phyloP scores from a whole-genome alignment of 169 alveolate species.

The Plasmodium falciparum region DNA sequence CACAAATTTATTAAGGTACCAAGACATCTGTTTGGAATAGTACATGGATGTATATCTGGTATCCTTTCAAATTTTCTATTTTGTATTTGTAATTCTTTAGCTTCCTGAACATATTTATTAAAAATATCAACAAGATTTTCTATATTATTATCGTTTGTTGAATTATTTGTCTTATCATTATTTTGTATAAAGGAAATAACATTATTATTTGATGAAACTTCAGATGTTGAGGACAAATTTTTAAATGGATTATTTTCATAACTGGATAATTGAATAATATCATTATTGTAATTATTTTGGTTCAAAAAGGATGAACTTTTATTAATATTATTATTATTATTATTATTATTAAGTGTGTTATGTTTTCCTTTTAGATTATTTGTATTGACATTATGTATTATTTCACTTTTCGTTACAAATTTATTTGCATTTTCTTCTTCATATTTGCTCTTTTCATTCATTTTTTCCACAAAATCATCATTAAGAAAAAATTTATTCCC shows the following conservation, averaged over 20 bases:
- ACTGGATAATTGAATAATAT: neutral
- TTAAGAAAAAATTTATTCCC: slow-evolving; percentile 16
- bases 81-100: slow-evolving; percentile 65
- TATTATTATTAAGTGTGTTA: too few species aligned
- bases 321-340: too few species aligned
- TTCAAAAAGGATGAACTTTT: neutral
- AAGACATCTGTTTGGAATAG: slow-evolving; percentile 80
- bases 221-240: too few species aligned
- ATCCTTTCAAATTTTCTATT: slow-evolving; percentile 71
- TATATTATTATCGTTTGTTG: too few species aligned
- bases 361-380: too few species aligned
- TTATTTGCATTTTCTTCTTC: neutral
- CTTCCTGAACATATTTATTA: slow-evolving; percentile 39
- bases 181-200: neutral
- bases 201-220: too few species aligned
- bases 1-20: slow-evolving; percentile 78
- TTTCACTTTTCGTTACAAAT: too few species aligned
- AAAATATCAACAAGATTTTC: slow-evolving; percentile 17
- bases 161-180: neutral
- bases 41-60: slow-evolving; percentile 82
- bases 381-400: too few species aligned
- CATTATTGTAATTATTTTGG: neutral
- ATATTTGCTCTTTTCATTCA: slow-evolving; percentile 12
- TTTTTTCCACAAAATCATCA: slow-evolving; percentile 26
- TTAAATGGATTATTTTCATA: too few species aligned